These are phyloP conservation scores for Lactuca saligna DNA, from an alignment of 129 eudicot species.

Conservation along the genomic window DNA sequence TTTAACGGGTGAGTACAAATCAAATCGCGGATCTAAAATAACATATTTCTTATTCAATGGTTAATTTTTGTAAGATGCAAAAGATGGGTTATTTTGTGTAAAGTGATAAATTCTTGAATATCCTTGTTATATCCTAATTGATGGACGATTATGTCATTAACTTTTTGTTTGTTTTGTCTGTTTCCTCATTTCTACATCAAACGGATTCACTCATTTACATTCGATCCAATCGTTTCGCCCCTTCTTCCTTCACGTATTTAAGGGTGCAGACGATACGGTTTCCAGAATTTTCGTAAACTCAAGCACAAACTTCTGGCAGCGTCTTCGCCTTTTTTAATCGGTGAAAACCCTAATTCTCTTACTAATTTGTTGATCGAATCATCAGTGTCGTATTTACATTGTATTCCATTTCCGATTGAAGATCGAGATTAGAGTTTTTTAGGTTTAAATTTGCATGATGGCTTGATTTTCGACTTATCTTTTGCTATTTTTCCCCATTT, in stretches of 20 bases:
- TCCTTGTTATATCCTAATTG: too few species aligned
- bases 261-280: slow-evolving; percentile 8
- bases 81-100: too few species aligned
- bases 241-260: slow-evolving; percentile 7
- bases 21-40: too few species aligned
- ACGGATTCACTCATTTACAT: not conserved
- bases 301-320: not conserved
- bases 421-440: not conserved
- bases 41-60: too few species aligned
- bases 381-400: not conserved
- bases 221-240: not conserved
- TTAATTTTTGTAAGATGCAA: too few species aligned
- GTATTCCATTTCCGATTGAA: slow-evolving; percentile 8
- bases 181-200: not conserved
- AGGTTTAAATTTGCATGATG: not conserved
- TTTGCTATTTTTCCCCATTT: not conserved
- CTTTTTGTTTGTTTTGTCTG: not conserved
- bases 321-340: slow-evolving; percentile 20
- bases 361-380: not conserved
- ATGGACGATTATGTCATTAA: too few species aligned
- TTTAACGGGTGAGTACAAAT: too few species aligned
- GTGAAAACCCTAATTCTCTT: slow-evolving; percentile 28
- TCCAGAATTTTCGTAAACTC: slow-evolving; percentile 6
- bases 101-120: too few species aligned
- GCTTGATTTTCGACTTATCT: not conserved